phyloP scores from a whole-genome alignment of 2,329 filamentous ascomycete genomes.

The Allantophomopsis lycopodina region DNA sequence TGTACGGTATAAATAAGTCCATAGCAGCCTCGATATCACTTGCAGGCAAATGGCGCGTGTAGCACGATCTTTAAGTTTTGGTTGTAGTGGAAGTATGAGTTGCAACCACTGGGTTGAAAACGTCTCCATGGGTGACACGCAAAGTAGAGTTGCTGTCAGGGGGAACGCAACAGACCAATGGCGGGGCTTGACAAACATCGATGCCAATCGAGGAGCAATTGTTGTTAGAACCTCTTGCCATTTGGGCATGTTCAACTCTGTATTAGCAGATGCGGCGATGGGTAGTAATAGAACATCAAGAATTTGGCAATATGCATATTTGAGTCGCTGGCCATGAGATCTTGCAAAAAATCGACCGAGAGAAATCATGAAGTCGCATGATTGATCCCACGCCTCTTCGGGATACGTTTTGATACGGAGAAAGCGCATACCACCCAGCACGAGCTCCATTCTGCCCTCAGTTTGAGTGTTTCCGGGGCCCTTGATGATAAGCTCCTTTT shows the following conservation, averaged over 20 bases:
- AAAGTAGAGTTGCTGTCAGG: slow-evolving; percentile 74
- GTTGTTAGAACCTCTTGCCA: slow-evolving; percentile 79
- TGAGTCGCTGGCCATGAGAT: slow-evolving; percentile 79
- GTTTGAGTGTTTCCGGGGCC: slow-evolving; percentile 51
- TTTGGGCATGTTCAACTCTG: slow-evolving; percentile 64
- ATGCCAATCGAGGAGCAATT: slow-evolving; percentile 63
- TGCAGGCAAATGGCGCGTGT: slow-evolving; percentile 72
- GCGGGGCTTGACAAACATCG: slow-evolving; percentile 81
- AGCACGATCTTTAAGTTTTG: slow-evolving; percentile 71
- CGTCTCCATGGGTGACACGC: slow-evolving; percentile 71
- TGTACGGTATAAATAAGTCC: slow-evolving; percentile 86
- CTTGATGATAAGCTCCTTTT: slow-evolving; percentile 64
- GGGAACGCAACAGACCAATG: slow-evolving; percentile 89
- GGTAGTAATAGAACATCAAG: slow-evolving; percentile 78
- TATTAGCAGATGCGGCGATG: slow-evolving; percentile 67
- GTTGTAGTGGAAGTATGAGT: slow-evolving; percentile 62
- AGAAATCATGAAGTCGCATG: slow-evolving; percentile 77
- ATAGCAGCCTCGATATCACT: slow-evolving; percentile 78
- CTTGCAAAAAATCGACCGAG: slow-evolving; percentile 72
- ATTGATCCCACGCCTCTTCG: slow-evolving; percentile 66
- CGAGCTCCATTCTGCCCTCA: slow-evolving; percentile 74
- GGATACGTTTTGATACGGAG: slow-evolving; percentile 63
- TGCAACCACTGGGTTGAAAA: slow-evolving; percentile 83
- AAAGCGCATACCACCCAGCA: slow-evolving; percentile 86
- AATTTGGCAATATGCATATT: slow-evolving; percentile 88